Evolutionary conservation across 805 yeast genomes (phyloP).

Genomic region (Candida chilensis): DNA sequence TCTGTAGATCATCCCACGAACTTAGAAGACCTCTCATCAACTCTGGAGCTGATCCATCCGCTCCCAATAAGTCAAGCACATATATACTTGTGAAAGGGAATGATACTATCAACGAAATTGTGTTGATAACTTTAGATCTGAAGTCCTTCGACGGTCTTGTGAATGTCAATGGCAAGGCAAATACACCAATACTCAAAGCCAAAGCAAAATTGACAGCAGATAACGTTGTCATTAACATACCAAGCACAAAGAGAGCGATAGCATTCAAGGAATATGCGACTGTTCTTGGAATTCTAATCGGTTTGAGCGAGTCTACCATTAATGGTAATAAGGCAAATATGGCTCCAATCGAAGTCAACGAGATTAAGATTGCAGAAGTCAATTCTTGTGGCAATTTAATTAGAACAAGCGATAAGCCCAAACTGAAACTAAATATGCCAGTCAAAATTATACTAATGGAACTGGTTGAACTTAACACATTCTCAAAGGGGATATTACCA

Average conservation of each 20-base stretch:
- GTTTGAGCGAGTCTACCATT: neutral
- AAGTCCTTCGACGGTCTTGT: constrained; percentile 3
- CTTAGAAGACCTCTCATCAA: constrained; percentile 44
- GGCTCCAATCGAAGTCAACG: neutral
- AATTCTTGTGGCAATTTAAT: too few relatives aligned
- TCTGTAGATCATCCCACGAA: constrained; percentile 61
- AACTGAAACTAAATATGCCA: too few relatives aligned
- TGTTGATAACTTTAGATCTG: constrained; percentile 7
- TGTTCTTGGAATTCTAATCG: neutral
- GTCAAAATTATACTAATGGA: neutral
- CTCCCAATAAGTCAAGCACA: constrained; percentile 12
- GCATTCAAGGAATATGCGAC: neutral
- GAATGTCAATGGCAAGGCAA: constrained; percentile 70
- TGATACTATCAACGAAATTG: constrained; percentile 14
- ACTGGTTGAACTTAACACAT: neutral
- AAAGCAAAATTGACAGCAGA: constrained; percentile 80
- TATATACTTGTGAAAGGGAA: constrained; percentile 17
- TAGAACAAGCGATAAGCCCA: too few relatives aligned
- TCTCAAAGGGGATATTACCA: constrained; percentile 17
- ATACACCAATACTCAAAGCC: constrained; percentile 60
- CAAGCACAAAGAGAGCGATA: constrained; percentile 16
- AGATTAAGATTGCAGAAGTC: neutral
- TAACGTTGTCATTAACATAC: constrained; percentile 63
- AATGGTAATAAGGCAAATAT: neutral
- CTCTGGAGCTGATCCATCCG: constrained; percentile 21